A percentile compares a stretch with the other conserved stretches of the same genome.
Evolutionary conservation across 1,139 yeast species (phyloP).

Genomic region (Blastobotrys illinoisensis): DNA sequence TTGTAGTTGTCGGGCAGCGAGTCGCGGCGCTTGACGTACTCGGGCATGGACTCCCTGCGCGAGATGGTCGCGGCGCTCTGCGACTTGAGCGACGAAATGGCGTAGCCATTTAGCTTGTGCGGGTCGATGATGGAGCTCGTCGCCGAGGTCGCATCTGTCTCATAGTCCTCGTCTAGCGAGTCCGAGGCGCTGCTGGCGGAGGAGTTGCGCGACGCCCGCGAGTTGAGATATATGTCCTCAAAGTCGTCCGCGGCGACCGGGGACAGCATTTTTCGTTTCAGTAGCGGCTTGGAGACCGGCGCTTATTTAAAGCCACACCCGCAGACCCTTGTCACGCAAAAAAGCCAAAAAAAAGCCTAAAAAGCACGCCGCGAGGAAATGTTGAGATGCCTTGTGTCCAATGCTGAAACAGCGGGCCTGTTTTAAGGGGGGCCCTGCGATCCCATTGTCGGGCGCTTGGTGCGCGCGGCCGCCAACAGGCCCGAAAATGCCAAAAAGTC

Average conservation of each 20-base stretch:
- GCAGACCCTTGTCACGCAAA: not conserved
- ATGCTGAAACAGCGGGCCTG: not conserved
- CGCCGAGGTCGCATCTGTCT: conserved; percentile 8
- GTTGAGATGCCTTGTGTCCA: not conserved
- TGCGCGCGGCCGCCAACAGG: not conserved
- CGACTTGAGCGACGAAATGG: conserved; percentile 21
- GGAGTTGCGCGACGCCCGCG: not conserved
- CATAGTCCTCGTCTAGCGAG: conserved; percentile 10
- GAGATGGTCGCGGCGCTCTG: conserved; percentile 4
- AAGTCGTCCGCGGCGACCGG: conserved; percentile 18
- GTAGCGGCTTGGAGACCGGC: too few species aligned
- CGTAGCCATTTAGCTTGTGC: conserved; percentile 21
- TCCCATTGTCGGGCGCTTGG: not conserved
- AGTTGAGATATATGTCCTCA: conserved; percentile 25
- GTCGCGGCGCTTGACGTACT: not conserved
- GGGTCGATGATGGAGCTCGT: conserved; percentile 10
- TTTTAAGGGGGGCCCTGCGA: not conserved
- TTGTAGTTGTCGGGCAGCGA: not conserved
- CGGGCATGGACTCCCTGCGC: not conserved
- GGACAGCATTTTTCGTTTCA: not conserved
- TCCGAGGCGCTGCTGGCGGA: conserved; percentile 4
- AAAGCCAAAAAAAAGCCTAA: not conserved
- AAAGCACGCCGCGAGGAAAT: not conserved
- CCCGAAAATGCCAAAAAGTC: too few species aligned
- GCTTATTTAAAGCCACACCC: too few species aligned